Conservation (phyloP, 2,329 filamentous ascomycete genomes). For the Pyricularia grisea region DNA sequence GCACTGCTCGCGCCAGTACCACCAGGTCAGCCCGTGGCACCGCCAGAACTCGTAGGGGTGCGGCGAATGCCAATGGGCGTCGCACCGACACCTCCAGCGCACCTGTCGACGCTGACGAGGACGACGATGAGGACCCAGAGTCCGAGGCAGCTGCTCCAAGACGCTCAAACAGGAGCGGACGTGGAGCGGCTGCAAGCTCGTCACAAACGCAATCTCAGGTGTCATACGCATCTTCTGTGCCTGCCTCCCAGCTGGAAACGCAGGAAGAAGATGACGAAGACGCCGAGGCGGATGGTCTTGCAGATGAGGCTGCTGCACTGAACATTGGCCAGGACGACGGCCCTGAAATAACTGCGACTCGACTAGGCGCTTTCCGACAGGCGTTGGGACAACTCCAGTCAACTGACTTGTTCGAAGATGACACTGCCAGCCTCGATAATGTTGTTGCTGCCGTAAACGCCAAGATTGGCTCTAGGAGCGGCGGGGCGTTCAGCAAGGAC, state of each 20-base stretch:
- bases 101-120: constrained; percentile 33
- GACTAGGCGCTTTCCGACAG: constrained; percentile 67
- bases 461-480: constrained; percentile 43
- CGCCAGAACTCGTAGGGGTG: constrained; percentile 18
- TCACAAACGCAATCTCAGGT: constrained; percentile 43
- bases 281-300: constrained; percentile 34
- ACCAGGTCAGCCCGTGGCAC: constrained; percentile 19
- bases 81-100: constrained; percentile 11
- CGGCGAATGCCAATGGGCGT: constrained; percentile 13
- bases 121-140: constrained; percentile 35
- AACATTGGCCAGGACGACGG: constrained; percentile 21
- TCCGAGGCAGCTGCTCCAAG: constrained; percentile 38
- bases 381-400: constrained; percentile 77
- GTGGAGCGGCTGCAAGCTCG: constrained; percentile 19
- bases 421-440: constrained; percentile 65
- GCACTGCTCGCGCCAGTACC: constrained; percentile 16
- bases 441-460: constrained; percentile 74
- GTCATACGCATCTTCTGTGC: constrained; percentile 72
- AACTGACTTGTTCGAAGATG: constrained; percentile 76
- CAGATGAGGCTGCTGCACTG: constrained; percentile 29
- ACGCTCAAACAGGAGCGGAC: constrained; percentile 24
- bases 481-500: constrained; percentile 53
- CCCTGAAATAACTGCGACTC: constrained; percentile 41
- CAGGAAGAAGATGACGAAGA: constrained; percentile 21
- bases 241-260: constrained; percentile 57